Evolutionary conservation across 495 filamentous ascomycete genomes (phyloP), one percentile per base, ranked within the genome.

Genomic region (Neurospora discreta): DNA sequence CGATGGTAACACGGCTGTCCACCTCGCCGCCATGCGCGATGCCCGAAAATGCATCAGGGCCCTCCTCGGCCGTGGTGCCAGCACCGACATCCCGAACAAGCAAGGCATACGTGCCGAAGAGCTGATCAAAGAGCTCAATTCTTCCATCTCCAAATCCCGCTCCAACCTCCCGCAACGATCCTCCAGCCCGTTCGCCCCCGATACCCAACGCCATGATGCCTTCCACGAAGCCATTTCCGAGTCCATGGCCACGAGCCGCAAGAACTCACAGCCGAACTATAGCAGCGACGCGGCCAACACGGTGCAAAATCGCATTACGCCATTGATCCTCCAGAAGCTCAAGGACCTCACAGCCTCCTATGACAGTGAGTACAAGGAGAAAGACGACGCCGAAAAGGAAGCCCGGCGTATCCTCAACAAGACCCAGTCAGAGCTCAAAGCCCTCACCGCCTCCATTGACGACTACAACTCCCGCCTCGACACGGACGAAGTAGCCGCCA

Each of bases 1-100:
- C 18, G 88, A 91, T 44, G 95, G 94, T 36, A 94, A 98, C 77
- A 97, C 95, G 0, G 93, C 96, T 0, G 85, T 94, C 70, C 91
- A 95, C 70, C 90, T 98, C 38, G 94, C 93, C 9, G 93, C 94
- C 23, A 90, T 92, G 71, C 87, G 91, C 68, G 90, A 87, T 75
- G 93, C 89, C 46, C 87, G 85, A 72, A 97, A 89, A 82, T 92
- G 90, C 73, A 88, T 94, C 11, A 82, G 92, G 43, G 86, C 88
- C 7, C 84, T 95, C 15, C 85, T 93, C 36, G 90, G 89, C 39
- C 87, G 90, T 38, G 87, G 89, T n/a, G 92, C 90, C 9, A 82
- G 89, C 13, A 90, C 91, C 3, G 90, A 97, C 74, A 90, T 98
- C 36, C 84, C 87, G 13, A 98, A 99, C 78, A 82, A 88, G 70